Evolutionary conservation across 768 basidiomycete genomes (phyloP).

Genomic region (Cystofilobasidium macerans): DNA sequence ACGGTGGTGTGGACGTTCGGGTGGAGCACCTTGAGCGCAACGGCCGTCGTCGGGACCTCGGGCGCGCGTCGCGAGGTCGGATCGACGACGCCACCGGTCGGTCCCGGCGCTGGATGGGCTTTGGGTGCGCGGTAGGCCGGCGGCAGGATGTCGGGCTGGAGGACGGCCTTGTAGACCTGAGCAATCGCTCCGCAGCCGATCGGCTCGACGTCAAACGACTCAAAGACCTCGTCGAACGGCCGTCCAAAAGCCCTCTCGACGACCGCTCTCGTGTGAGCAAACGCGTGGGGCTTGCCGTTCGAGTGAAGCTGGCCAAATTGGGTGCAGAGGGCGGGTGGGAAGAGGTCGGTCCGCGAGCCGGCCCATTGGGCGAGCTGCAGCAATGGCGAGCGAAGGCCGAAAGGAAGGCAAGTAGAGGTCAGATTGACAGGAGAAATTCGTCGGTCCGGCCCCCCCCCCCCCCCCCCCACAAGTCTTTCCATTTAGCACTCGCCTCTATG

Average conservation of each 20-base stretch:
- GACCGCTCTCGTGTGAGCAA: constrained; percentile 65
- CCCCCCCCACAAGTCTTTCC: no score
- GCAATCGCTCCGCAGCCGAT: constrained; percentile 99
- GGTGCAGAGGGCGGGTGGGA: constrained; percentile 74
- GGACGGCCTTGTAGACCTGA: constrained; percentile 83
- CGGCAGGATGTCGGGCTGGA: constrained; percentile 73
- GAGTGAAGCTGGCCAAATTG: constrained; percentile 80
- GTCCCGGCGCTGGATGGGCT: constrained; percentile 39
- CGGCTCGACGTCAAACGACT: constrained; percentile 70
- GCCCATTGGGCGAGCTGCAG: constrained; percentile 99
- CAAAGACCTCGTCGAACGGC: constrained; percentile 79
- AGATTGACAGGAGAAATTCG: no score
- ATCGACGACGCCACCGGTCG: no score
- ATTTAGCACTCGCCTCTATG: no score
- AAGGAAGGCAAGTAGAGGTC: no score
- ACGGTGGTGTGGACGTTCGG: constrained; percentile 74
- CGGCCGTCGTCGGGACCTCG: constrained; percentile 60
- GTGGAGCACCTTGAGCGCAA: constrained; percentile 93
- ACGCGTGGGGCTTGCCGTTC: constrained; percentile 65
- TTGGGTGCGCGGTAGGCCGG: constrained; percentile 71
- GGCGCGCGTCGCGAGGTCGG: no score
- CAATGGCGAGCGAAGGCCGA: no score
- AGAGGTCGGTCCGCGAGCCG: constrained; percentile 84
- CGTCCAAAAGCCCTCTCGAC: constrained; percentile 74
- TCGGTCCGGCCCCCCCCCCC: no score